phyloP scores from a whole-genome alignment of 2,329 filamentous ascomycete genomes.

The Cladosporium sp. region DNA sequence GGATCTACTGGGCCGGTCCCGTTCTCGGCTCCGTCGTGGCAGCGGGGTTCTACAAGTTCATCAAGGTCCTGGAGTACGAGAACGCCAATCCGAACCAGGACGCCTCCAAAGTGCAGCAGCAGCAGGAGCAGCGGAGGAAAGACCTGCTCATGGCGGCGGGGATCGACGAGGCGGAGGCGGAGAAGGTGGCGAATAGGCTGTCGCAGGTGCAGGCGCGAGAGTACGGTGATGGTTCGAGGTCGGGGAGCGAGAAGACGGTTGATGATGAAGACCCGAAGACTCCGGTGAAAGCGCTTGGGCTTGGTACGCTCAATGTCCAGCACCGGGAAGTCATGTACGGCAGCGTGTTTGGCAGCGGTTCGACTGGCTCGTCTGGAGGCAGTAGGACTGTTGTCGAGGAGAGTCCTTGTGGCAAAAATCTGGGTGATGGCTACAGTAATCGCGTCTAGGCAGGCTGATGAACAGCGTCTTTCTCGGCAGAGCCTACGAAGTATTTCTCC shows the following conservation, averaged over 20 bases:
- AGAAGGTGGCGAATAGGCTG: slow-evolving; percentile 26
- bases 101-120: slow-evolving; percentile 14
- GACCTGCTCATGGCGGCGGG: slow-evolving; percentile 28
- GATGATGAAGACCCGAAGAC: slow-evolving; percentile 18
- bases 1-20: slow-evolving; percentile 40
- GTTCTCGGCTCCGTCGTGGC: slow-evolving; percentile 35
- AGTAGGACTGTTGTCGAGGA: slow-evolving; percentile 19
- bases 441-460: not conserved
- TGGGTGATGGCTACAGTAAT: slow-evolving; percentile 3
- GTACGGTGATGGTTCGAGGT: not conserved
- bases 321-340: slow-evolving; percentile 26
- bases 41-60: slow-evolving; percentile 38
- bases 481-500: slow-evolving; percentile 20
- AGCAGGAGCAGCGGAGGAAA: slow-evolving; percentile 25
- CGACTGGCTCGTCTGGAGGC: slow-evolving; percentile 5
- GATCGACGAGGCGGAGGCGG: slow-evolving; percentile 27
- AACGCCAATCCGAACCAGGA: slow-evolving; percentile 39
- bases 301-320: not conserved
- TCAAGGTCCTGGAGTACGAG: slow-evolving; percentile 39
- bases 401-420: not conserved
- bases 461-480: too few species aligned
- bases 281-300: slow-evolving; percentile 15
- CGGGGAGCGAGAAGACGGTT: not conserved
- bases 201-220: slow-evolving; percentile 5
- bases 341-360: slow-evolving; percentile 23